Evolutionary conservation across 2,329 filamentous ascomycete species (phyloP).

Genomic region (Colletotrichum horii): DNA sequence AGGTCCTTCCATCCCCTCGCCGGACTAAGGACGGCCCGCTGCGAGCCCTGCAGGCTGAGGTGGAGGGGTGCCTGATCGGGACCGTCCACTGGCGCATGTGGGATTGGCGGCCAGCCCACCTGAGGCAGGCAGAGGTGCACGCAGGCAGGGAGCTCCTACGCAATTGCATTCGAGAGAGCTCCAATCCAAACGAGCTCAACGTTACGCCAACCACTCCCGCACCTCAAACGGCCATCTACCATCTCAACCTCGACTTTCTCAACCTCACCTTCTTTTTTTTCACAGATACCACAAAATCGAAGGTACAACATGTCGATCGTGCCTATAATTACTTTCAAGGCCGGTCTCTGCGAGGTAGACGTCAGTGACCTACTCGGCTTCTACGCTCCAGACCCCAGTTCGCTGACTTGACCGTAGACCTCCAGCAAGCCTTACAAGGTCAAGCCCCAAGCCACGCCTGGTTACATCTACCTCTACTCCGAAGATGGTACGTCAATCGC

Average conservation of each 20-base stretch:
- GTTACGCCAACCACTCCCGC: conserved; percentile 4
- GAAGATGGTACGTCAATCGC: conserved; percentile 75
- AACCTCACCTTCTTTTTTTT: background rate
- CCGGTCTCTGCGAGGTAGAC: conserved; percentile 84
- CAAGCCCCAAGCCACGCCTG: conserved; percentile 73
- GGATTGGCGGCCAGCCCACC: background rate
- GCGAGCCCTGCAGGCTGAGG: background rate
- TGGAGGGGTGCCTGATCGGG: background rate
- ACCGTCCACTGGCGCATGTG: background rate
- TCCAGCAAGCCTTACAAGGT: conserved; percentile 71
- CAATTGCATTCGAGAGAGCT: conserved; percentile 18
- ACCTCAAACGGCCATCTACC: background rate
- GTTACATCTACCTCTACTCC: conserved; percentile 90
- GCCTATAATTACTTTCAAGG: conserved; percentile 95
- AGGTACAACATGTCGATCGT: conserved; percentile 72
- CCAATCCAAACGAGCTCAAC: conserved; percentile 6
- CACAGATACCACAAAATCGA: background rate
- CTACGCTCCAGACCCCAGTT: background rate
- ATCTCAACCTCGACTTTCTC: background rate
- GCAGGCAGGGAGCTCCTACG: conserved; percentile 22
- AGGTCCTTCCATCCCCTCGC: background rate
- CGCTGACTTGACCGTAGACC: conserved; percentile 32
- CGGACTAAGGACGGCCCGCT: conserved; percentile 26
- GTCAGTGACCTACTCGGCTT: conserved; percentile 57
- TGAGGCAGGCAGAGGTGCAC: background rate